phyloP scores from a whole-genome alignment of 345 rosid species.

The Rhizophora apiculata region DNA sequence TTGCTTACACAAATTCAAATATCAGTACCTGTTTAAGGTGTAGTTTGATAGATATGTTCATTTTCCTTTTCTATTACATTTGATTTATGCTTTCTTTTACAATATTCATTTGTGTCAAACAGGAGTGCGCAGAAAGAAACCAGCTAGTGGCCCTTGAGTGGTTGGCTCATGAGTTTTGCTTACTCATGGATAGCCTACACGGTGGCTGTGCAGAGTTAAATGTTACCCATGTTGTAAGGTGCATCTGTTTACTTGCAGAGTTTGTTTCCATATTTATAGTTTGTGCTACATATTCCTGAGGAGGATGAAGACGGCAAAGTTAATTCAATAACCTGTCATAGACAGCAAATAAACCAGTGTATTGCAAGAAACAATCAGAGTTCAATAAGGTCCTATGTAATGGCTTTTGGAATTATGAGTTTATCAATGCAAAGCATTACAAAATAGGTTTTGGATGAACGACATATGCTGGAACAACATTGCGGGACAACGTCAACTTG shows the following conservation, averaged over 20 bases:
- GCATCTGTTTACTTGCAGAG: background rate
- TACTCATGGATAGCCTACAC: background rate
- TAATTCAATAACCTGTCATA: background rate
- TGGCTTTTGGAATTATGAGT: background rate
- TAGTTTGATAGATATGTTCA: background rate
- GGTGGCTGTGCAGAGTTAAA: background rate
- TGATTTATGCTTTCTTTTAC: background rate
- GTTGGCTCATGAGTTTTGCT: background rate
- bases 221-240: background rate
- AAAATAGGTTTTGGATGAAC: too few species aligned
- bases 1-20: too few species aligned
- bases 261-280: background rate
- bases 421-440: too few species aligned
- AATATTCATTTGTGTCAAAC: constrained; percentile 10
- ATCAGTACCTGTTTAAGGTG: background rate
- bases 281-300: background rate
- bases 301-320: background rate
- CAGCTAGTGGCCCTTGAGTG: constrained; percentile 7
- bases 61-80: background rate
- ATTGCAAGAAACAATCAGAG: background rate
- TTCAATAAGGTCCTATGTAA: background rate
- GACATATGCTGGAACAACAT: too few species aligned
- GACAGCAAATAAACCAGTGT: background rate
- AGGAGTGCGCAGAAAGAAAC: constrained; percentile 33
- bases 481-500: too few species aligned